Evolutionary conservation across 2,329 filamentous ascomycete species (phyloP), one percentile per base, ranked within the genome.

Genomic region (Xylariaceae sp.): DNA sequence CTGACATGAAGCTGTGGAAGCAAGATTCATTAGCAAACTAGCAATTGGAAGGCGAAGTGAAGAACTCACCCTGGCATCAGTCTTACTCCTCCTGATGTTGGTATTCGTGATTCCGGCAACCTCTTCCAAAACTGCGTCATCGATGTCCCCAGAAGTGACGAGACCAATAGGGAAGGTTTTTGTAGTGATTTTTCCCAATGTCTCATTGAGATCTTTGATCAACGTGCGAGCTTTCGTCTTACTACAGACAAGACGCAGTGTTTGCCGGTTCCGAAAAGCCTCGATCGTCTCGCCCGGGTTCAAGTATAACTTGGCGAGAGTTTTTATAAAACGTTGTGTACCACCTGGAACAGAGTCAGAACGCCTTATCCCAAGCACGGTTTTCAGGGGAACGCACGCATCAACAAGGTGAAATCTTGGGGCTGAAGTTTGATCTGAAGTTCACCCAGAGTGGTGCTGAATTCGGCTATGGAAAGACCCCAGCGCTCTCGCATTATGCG

Each of bases 401-500:
- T 60, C 18, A 79, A 56, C 3, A 76, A 64, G 24, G 57, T 48
- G 45, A 76, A 74, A 38, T 70, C 64, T 1, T 59, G 40, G 11
- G 63, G 62, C 11, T 57, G 53, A 16, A 78, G 48, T 44, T 51
- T 61, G 6, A 78, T 43, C 2, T 57, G 59, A 1, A 66, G 53
- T 24, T 61, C 59, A 4, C 76, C 76, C 3, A 67, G 53, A 4
- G 61, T 62, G 16, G 68, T 63, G 12, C 67, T 52, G 13, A 73
- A 54, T 47, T 77, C 72, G 40, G 66, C 61, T 2, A 71, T 66
- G 8, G 68, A 63, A n/a, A 80, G 48, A 3, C 63, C 65, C 77
- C 77, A 81, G 43, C 65, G 68, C 18, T 66, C 57, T 11, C 65
- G 64, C 62, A 80, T 62, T 39, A 81, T 59, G 41, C 59, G 60